These are phyloP conservation scores for Saccharomycopsis vini DNA, from an alignment of 805 yeast genomes.

Conservation along the genomic window DNA sequence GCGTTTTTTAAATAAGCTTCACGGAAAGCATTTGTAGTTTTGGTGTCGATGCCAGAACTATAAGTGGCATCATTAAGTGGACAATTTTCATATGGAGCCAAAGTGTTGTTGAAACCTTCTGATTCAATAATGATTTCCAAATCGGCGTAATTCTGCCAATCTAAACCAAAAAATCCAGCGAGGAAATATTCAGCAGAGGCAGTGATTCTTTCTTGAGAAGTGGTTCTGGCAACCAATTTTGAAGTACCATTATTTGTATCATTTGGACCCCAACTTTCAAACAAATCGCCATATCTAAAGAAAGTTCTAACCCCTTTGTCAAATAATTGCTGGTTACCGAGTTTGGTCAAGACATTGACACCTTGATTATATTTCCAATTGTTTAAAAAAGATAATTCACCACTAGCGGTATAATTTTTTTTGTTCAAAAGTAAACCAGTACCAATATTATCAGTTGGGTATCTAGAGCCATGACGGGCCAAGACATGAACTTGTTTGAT, in stretches of 20 bases:
- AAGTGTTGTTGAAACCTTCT: constrained; percentile 20
- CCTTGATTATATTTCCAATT: constrained; percentile 27
- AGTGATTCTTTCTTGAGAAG: constrained; percentile 40
- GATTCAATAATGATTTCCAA: constrained; percentile 20
- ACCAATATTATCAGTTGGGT: constrained; percentile 42
- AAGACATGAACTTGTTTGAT: constrained; percentile 62
- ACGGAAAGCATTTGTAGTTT: neutral
- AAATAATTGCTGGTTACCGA: constrained; percentile 22
- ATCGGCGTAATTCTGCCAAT: constrained; percentile 20
- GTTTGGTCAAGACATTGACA: constrained; percentile 16
- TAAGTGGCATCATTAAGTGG: neutral
- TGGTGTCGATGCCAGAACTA: neutral
- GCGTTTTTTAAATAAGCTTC: constrained; percentile 40
- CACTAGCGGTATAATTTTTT: constrained; percentile 27
- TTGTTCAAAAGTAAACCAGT: constrained; percentile 23
- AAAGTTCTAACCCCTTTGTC: constrained; percentile 20
- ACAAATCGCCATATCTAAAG: constrained; percentile 20
- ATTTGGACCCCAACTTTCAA: constrained; percentile 9
- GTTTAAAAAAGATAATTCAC: constrained; percentile 46
- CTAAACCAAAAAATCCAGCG: constrained; percentile 38
- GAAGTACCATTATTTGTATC: constrained; percentile 2
- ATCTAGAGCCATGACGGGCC: constrained; percentile 76
- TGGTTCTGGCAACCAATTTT: constrained; percentile 23
- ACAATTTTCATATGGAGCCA: constrained; percentile 16
- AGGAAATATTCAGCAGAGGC: constrained; percentile 39